Evolutionary conservation across 1,284 basidiomycete genomes (phyloP), one percentile per base, ranked within the genome.

Genomic region (Coniophora puteana): DNA sequence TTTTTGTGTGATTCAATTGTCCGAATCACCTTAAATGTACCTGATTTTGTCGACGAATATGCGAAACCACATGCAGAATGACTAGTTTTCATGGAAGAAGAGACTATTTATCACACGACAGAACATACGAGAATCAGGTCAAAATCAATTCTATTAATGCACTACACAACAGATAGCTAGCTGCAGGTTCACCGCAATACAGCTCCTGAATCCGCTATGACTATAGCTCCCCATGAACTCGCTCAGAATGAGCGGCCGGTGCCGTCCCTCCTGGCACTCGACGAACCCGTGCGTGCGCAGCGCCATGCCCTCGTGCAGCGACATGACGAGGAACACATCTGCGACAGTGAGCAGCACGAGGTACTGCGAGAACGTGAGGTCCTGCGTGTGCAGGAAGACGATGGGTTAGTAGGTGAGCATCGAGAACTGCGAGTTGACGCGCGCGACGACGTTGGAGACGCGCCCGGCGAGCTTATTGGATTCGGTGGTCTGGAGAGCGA

Each of bases 201-300:
- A 92, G 5, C 84, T 86, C 21, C 87, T 71, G 68, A 93, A 91
- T 13, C 90, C 89, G 37, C 82, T 85, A 54, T 88, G 89, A 50
- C 78, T 84, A 59, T 93, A 93, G 4, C 83, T 85, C 16, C 91
- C 90, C 0, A 89, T 89, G 57, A 93, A 93, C 76, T 88, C 86
- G 55, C 82, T 85, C 39, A 93, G 63, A 47, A 93, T 81, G 25
- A 93, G 67, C 1, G 88, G 87, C 21, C 85, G 69, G 46, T 81
- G 75, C 16, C 68, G 67, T 41, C 72, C 78, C 53, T 84, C 80
- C 55, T 89, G 88, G 51, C 85, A 89, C 57, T 89, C 85, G 11
- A 93, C 87, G 57, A 82, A 93, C 59, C 92, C 90, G 56, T 91
- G 88, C 7, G 84, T 81, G 28, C 86, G 68, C 40, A 91, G 62